These are phyloP conservation scores for Claviceps sp. DNA, from an alignment of 2,329 filamentous ascomycete species.

Conservation along the genomic window DNA sequence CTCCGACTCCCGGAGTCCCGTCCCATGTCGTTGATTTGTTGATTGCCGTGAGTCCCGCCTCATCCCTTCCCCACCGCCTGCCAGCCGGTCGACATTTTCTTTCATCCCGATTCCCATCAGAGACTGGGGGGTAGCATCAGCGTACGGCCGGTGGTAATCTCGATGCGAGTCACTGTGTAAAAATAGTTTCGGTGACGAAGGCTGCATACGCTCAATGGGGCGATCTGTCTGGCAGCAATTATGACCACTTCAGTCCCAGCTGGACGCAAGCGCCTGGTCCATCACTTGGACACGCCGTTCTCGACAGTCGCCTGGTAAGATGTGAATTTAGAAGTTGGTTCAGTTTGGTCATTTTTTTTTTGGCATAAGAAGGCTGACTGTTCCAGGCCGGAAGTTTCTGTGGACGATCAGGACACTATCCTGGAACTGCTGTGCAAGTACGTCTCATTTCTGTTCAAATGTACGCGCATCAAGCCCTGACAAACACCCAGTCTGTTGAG, in stretches of 20 bases:
- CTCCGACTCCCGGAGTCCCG: too few relatives aligned
- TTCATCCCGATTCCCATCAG: too few relatives aligned
- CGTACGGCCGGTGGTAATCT: too few relatives aligned
- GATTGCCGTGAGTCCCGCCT: too few relatives aligned
- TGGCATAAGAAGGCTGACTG: neutral
- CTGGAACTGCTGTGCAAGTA: slow-evolving; percentile 56
- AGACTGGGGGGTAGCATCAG: neutral
- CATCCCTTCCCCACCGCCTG: neutral
- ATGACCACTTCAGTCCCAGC: slow-evolving; percentile 15
- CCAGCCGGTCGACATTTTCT: neutral
- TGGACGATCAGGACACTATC: slow-evolving; percentile 48
- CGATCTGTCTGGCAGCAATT: neutral
- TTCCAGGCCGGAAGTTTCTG: slow-evolving; percentile 44
- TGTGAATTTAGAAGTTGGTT: neutral
- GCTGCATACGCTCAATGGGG: neutral
- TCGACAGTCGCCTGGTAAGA: slow-evolving; percentile 46
- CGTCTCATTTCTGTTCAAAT: slow-evolving; percentile 10
- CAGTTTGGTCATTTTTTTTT: neutral
- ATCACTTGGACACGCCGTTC: slow-evolving; percentile 54
- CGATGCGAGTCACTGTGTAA: too few relatives aligned
- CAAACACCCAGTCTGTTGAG: slow-evolving; percentile 39
- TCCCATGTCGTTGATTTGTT: neutral
- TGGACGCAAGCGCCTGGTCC: slow-evolving; percentile 41
- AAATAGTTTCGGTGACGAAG: neutral
- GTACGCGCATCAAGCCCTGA: neutral